Conservation (phyloP, 805 yeast species). For the Grigorovia yakushimaensis region DNA sequence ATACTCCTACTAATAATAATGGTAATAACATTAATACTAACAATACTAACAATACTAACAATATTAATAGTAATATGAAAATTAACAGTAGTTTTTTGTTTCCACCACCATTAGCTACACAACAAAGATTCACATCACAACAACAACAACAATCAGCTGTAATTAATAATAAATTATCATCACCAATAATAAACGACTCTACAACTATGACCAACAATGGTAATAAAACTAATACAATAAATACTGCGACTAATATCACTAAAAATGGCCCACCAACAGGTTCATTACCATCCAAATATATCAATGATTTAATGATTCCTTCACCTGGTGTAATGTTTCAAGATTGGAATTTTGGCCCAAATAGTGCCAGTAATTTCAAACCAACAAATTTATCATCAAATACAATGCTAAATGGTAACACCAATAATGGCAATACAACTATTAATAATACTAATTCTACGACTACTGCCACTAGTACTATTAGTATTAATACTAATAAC, state of each 20-base stretch:
- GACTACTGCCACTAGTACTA: not conserved
- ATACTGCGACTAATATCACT: not conserved
- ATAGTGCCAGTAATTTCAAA: slow-evolving; percentile 8
- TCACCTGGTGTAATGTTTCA: slow-evolving; percentile 28
- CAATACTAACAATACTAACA: slow-evolving; percentile 13
- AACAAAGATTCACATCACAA: slow-evolving; percentile 1
- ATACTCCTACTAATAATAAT: slow-evolving; percentile 3
- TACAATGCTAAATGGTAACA: not conserved
- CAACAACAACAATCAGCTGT: not conserved
- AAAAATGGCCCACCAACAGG: slow-evolving; percentile 20
- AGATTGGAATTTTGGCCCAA: slow-evolving; percentile 23
- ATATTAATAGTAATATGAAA: slow-evolving; percentile 13
- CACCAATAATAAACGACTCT: not conserved
- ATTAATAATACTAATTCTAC: not conserved
- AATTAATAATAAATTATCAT: not conserved
- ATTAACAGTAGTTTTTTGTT: not conserved
- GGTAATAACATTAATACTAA: slow-evolving; percentile 5
- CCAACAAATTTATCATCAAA: slow-evolving; percentile 1
- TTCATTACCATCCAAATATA: slow-evolving; percentile 26
- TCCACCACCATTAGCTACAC: not conserved
- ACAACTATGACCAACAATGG: not conserved
- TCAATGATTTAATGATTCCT: slow-evolving; percentile 26
- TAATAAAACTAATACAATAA: not conserved
- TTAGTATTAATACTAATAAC: not conserved
- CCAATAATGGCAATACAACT: not conserved